Evolutionary conservation across 352 stramenopile genomes (phyloP), one percentile per base, ranked within the genome.

Genomic region (Plasmopara viticola): DNA sequence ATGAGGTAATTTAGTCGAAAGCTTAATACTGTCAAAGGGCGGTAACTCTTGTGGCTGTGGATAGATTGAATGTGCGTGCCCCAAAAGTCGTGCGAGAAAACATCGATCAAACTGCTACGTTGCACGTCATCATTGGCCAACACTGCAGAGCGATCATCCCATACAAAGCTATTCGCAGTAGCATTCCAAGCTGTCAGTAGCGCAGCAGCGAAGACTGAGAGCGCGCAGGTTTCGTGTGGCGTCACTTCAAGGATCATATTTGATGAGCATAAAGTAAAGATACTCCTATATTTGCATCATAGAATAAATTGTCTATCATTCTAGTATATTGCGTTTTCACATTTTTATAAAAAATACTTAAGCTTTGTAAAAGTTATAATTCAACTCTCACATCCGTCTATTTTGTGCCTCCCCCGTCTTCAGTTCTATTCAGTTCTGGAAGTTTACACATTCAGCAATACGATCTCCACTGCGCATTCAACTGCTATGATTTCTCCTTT

Each of bases 1-100:
- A 80, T 29, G 3, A 53, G 46, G 33, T 81, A 62, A 48, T 94
- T 82, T 38, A 82, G 66, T 1, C 78, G 70, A 53, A 95, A 94
- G 30, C 72, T 78, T 13, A 93, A 64, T 17, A 92, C 69, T 13
- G 87, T 86, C 34, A 96, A 50, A 13, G 89, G 89, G 0, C 89
- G 72, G 55, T 82, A 97, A 58, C 85, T 95, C 70, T 96, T 96
- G 71, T 97, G 89, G 49, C 72, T 91, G 10, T 53, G 51, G 0
- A 42, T 42, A 12, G 62, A 68, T 28, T 60, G 56, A 56, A 97
- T 90, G 30, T 61, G 15, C 5, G 70, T 66, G 7, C 87, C 87
- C 89, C 89, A 97, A 61, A 96, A 96, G 63, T 95, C 86, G 57
- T 95, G 68, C n/a, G 33, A 12, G 30, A 90, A 86, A 40, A 94